Base-by-base conservation (phyloP, 345 rosid genomes). In the Linum usitatissimum region DNA sequence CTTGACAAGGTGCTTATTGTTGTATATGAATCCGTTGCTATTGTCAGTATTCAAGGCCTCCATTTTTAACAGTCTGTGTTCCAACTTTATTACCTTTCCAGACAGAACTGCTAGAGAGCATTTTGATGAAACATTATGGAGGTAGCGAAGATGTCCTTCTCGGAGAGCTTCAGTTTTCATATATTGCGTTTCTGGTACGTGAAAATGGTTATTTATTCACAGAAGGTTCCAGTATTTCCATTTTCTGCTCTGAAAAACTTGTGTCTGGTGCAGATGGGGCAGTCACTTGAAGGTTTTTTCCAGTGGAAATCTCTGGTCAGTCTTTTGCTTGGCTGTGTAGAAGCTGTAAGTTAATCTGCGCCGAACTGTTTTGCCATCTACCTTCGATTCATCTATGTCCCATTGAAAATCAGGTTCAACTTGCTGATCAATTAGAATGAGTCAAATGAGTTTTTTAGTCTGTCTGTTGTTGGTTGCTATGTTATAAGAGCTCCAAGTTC, bases 221-320 rank as follows among this genome's bases (percentile, higher is more conserved):
- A 57, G 49, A 57, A 4, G 48, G 63, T 55, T 53, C 30, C 63
- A 5, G 55, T 53, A 63, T 67, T 59, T 38, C n/a, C 34, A 30
- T n/a, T 68, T 21, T 53, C 42, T 36, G 56, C 49, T 66, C 7
- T 61, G 48, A 59, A 56, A 61, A 23, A 62, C 18, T 53, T 6
- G 10, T 66, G 63, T 54, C 57, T 54, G 62, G n/a, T 85, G 82
- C 91, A 92, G 98, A 89, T 89, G 94, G 97, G 97, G 28, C 97
- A 92, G 66, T 92, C 98, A 55, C 91, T 92, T 72, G 86, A 87
- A 72, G 85, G 88, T 6, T 89, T 92, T 75, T 64, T 85, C 64
- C 98, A 92, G 68, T 92, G 98, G 98, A 92, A 89, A 75, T 81
- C 96, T 53, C 71, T 92, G 76, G 87, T 89, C 64, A 81, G 88